These are phyloP conservation scores for Irineochytrium annulatum DNA, from an alignment of 192 early-diverging fungal genomes.

Conservation along the genomic window DNA sequence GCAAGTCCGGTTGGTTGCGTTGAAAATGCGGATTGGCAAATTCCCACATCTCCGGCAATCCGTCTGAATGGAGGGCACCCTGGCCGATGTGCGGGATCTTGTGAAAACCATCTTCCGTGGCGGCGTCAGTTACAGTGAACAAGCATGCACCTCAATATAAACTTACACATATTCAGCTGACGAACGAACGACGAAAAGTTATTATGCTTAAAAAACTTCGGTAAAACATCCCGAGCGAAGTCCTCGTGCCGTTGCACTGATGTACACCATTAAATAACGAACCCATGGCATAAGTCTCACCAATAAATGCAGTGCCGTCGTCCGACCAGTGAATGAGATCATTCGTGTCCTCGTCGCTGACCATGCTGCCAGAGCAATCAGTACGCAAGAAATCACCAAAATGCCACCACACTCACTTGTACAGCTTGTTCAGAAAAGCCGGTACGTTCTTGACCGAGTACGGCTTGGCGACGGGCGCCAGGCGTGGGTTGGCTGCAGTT, in stretches of 20 bases:
- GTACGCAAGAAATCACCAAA: constrained; percentile 5
- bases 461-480: too few relatives aligned
- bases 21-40: constrained; percentile 90
- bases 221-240: constrained; percentile 51
- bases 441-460: constrained; percentile 61
- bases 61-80: constrained; percentile 75
- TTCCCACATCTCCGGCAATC: constrained; percentile 81
- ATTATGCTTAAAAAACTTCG: constrained; percentile 61
- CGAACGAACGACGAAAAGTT: constrained; percentile 58
- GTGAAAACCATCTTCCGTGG: constrained; percentile 90
- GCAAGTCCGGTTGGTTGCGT: constrained; percentile 81
- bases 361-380: constrained; percentile 65
- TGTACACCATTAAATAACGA: background rate
- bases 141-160: constrained; percentile 46
- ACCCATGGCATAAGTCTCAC: constrained; percentile 16
- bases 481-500: too few relatives aligned
- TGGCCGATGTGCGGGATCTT: constrained; percentile 93
- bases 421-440: constrained; percentile 91
- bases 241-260: constrained; percentile 46
- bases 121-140: constrained; percentile 65
- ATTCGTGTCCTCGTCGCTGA: constrained; percentile 77
- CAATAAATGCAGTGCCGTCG: constrained; percentile 83
- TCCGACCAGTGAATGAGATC: constrained; percentile 86
- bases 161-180: constrained; percentile 56
- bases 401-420: constrained; percentile 53